These are phyloP conservation scores for Cladosporium sp. DNA, from an alignment of 2,329 filamentous ascomycete species.

Conservation along the genomic window DNA sequence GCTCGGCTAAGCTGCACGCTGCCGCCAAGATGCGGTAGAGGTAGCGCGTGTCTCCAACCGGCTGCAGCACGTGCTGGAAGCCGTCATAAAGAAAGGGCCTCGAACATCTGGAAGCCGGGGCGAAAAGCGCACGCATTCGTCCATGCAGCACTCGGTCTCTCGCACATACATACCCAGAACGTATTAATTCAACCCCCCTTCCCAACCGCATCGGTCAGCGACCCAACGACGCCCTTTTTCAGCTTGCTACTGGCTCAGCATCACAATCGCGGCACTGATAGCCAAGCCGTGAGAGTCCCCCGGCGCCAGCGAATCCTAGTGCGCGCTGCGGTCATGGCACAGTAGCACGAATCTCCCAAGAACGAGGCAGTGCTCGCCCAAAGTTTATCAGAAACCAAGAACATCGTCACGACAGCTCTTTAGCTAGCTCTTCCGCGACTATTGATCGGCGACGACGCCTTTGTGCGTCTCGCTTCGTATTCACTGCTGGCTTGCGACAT, in stretches of 20 bases:
- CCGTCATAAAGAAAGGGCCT: slow-evolving; percentile 4
- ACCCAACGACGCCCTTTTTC: too few species aligned
- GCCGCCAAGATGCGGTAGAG: too few species aligned
- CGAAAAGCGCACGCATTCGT: neutral
- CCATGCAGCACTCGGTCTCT: neutral
- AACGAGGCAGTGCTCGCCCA: slow-evolving; percentile 7
- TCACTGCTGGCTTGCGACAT: neutral
- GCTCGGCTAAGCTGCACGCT: neutral
- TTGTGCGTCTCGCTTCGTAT: neutral
- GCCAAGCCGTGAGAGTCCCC: neutral
- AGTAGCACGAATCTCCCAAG: slow-evolving; percentile 3
- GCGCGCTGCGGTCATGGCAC: slow-evolving; percentile 3
- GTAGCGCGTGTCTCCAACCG: neutral
- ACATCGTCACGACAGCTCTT: neutral
- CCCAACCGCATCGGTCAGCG: too few species aligned
- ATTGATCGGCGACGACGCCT: neutral
- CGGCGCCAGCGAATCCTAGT: neutral
- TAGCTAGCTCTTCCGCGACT: neutral
- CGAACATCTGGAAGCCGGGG: neutral
- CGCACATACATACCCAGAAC: neutral
- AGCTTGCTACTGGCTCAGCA: too few species aligned
- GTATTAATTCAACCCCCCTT: too few species aligned
- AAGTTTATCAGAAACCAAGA: neutral
- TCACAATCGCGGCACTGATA: neutral
- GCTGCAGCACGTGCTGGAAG: neutral